Conservation (phyloP, 306 rosid genomes). For the Vigna radiata region DNA sequence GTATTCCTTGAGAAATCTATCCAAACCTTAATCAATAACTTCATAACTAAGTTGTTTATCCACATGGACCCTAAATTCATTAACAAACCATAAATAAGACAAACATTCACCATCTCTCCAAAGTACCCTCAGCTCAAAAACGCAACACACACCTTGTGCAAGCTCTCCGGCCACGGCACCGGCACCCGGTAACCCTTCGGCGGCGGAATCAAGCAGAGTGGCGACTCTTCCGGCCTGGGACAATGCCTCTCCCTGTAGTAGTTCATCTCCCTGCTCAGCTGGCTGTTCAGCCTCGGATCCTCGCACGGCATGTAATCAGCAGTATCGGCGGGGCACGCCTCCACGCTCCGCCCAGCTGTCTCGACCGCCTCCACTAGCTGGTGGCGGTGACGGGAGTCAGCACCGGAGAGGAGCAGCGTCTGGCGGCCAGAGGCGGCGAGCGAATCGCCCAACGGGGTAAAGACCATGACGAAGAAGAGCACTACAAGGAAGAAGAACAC, state of each 20-base stretch:
- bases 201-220: slow-evolving; percentile 84
- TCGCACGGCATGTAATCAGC: slow-evolving; percentile 96
- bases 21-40: background rate
- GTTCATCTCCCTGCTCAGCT: slow-evolving; percentile 91
- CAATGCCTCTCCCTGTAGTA: slow-evolving; percentile 91
- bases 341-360: slow-evolving; percentile 59
- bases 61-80: background rate
- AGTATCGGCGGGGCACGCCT: slow-evolving; percentile 65
- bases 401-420: slow-evolving; percentile 62
- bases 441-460: slow-evolving; percentile 80
- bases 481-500: slow-evolving; percentile 69
- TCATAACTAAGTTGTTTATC: background rate
- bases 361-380: slow-evolving; percentile 68
- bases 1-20: background rate
- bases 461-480: slow-evolving; percentile 73
- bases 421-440: slow-evolving; percentile 90
- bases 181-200: slow-evolving; percentile 82
- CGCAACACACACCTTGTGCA: slow-evolving; percentile 72
- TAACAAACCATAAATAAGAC: background rate
- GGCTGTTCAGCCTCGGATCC: slow-evolving; percentile 86
- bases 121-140: background rate
- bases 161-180: slow-evolving; percentile 92
- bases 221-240: slow-evolving; percentile 72
- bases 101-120: slow-evolving; percentile 3
- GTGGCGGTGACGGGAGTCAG: slow-evolving; percentile 75